Evolutionary conservation across 306 rosid species (phyloP), one percentile per base, ranked within the genome.

Genomic region (Comarum palustre): DNA sequence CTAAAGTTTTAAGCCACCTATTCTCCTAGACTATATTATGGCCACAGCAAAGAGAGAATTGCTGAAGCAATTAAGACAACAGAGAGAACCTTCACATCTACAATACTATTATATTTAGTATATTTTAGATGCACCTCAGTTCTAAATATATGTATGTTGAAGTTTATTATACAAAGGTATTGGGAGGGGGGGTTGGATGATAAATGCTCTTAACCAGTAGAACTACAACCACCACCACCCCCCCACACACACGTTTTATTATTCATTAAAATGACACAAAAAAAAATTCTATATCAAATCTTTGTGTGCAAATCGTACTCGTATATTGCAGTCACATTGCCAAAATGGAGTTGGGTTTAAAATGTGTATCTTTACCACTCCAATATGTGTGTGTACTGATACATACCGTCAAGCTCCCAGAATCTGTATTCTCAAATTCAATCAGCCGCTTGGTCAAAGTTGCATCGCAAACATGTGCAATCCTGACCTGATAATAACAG

Each of bases 391-490:
- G 45, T 8, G 45, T 41, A 10, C 0, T 0, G 2, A n/a, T 19
- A 54, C 90, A 47, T 85, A 93, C 97, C 65, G 97, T 93, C 87
- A 90, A 87, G 87, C 92, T 86, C 62, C 90, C 88, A 55, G 97
- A 90, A 63, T 91, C 92, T 7, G 96, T 93, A 78, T 89, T 84
- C 90, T 90, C 98, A 63, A 90, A 93, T 77, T 93, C 97, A 17
- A 86, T 85, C 84, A 93, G 77, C 60, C 98, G 87, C 82, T 90
- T 93, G 13, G 92, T 87, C 87, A 93, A 80, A 34, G 94, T 93
- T 73, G 88, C 90, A 77, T 93, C 98, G 81, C 98, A 93, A 73
- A 93, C 86, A 85, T 90, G 96, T 29, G 89, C 96, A 24, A 90
- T 80, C 82, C 84, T 86, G 16, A 87, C 82, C 98, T 93, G 84